Percentiles rank a stretch among this genome's conserved stretches.
phyloP scores from a whole-genome alignment of 148 eudicot species.

The Chenopodium quinoa region DNA sequence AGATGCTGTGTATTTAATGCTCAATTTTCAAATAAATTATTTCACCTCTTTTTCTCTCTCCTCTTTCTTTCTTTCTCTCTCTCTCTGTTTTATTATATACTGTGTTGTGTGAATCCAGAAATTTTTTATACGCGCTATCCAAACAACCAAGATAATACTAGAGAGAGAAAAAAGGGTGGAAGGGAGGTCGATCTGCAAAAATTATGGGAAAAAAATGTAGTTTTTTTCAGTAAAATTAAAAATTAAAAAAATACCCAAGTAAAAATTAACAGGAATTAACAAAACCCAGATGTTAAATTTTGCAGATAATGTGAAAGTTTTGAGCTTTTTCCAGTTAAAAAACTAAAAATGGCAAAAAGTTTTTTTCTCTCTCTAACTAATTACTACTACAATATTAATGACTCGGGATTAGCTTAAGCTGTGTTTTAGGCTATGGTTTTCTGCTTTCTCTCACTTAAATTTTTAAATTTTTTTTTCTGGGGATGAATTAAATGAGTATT shows the following conservation, averaged over 20 bases:
- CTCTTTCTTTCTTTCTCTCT: background rate
- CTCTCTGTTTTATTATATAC: background rate
- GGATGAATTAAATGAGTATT: background rate
- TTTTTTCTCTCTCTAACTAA: background rate
- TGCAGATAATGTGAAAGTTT: background rate
- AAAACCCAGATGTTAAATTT: conserved; percentile 17
- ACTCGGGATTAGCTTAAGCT: conserved; percentile 25
- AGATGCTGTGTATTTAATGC: conserved; percentile 30
- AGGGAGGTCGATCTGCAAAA: conserved; percentile 22
- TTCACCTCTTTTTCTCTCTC: background rate
- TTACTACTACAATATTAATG: background rate
- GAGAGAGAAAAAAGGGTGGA: background rate
- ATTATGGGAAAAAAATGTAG: background rate
- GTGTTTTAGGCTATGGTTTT: background rate
- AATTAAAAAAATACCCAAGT: background rate
- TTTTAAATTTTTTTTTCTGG: too few species aligned
- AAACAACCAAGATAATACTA: background rate
- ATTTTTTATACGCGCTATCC: conserved; percentile 16
- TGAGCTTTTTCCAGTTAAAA: background rate
- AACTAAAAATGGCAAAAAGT: background rate
- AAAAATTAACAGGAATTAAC: background rate
- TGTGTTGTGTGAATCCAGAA: conserved; percentile 9
- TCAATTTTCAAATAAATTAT: background rate
- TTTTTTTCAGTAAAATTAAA: background rate
- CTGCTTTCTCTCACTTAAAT: background rate